A percentile compares a stretch with the other conserved stretches of the same genome.
phyloP scores from a whole-genome alignment of 2,329 filamentous ascomycete genomes.

The Microsporum audouinii region DNA sequence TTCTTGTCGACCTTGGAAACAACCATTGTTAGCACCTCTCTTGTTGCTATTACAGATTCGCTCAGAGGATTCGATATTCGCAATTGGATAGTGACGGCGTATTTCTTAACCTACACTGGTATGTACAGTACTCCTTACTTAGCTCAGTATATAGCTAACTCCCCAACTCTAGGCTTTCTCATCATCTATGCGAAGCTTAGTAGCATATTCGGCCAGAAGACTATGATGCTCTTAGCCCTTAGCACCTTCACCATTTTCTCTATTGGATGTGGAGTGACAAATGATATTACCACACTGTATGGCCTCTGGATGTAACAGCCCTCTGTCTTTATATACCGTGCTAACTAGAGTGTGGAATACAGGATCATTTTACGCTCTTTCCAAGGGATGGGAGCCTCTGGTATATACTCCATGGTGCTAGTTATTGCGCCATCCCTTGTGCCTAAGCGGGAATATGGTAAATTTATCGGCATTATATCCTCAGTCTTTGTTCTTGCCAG shows the following conservation, averaged over 20 bases:
- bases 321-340: neutral
- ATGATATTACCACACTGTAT: constrained; percentile 24
- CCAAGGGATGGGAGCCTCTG: constrained; percentile 20
- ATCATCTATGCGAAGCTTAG: constrained; percentile 37
- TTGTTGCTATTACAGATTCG: constrained; percentile 36
- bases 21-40: constrained; percentile 42
- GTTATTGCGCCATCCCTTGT: constrained; percentile 17
- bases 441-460: constrained; percentile 11
- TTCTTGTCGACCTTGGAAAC: constrained; percentile 40
- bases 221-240: constrained; percentile 28
- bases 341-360: neutral
- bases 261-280: constrained; percentile 29
- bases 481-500: neutral
- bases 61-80: constrained; percentile 28
- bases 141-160: neutral
- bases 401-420: constrained; percentile 17
- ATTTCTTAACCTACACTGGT: constrained; percentile 42
- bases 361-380: constrained; percentile 21
- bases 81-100: constrained; percentile 41
- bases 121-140: neutral
- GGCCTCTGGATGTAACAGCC: neutral
- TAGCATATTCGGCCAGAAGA: constrained; percentile 36
- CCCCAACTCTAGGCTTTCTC: constrained; percentile 25
- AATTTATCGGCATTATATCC: constrained; percentile 4
- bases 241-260: constrained; percentile 33